Evolutionary conservation across 1,284 basidiomycete genomes (phyloP).

Genomic region (Cystobasidiaceae sp.): DNA sequence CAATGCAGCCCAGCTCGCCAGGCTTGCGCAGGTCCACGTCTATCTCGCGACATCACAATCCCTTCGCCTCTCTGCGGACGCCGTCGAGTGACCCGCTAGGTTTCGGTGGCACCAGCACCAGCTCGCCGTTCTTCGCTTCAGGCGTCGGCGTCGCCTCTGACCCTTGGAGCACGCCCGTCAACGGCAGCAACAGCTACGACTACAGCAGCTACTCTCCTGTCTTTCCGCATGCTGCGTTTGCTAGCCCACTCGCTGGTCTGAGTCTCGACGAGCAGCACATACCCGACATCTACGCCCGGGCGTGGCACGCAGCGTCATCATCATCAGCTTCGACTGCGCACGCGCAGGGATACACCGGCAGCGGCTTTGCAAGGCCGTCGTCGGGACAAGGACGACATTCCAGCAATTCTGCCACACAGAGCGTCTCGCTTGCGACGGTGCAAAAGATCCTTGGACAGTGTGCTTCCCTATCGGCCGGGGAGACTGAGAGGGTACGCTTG

Average conservation of each 20-base stretch:
- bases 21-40: too few relatives aligned
- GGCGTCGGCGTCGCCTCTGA: not conserved
- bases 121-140: not conserved
- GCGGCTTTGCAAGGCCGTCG: not conserved
- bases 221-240: not conserved
- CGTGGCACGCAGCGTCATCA: conserved; percentile 8
- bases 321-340: conserved; percentile 1
- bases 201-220: not conserved
- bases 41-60: conserved; percentile 3
- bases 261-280: conserved; percentile 11
- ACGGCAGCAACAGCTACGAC: conserved; percentile 1
- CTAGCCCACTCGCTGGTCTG: not conserved
- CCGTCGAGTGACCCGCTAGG: conserved; percentile 10
- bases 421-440: conserved; percentile 2
- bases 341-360: not conserved
- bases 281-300: conserved; percentile 9
- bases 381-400: too few relatives aligned
- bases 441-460: conserved; percentile 2
- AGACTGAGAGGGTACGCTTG: conserved; percentile 17
- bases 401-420: not conserved
- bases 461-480: conserved; percentile 7
- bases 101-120: not conserved
- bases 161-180: not conserved
- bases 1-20: not conserved
- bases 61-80: conserved; percentile 2